Evolutionary conservation across 345 rosid species (phyloP), one percentile per base, ranked within the genome.

Genomic region (Anacardium occidentale): DNA sequence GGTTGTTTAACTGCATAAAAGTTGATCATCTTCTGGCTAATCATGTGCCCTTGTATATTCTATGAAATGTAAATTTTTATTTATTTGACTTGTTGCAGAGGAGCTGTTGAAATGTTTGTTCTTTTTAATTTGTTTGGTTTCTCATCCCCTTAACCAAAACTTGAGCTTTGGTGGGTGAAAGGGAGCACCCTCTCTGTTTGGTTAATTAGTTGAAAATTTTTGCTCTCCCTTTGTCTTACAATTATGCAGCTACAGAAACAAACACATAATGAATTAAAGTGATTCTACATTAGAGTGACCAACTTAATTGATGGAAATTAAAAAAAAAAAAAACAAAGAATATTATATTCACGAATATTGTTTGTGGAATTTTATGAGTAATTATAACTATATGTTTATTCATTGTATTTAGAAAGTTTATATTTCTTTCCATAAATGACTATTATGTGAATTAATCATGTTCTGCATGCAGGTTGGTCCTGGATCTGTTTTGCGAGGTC

Each of bases 401-500:
- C 59, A 54, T 3, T 67, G 29, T 32, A 52, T 34, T 29, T 60
- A 76, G 54, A 29, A 45, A 32, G 51, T 29, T 67, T 25, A 22
- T 57, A 62, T 59, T 72, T 42, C 32, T 66, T 26, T 57, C 73
- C 15, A 57, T 71, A 37, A 25, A 13, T 45, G 63, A 61, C 29
- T 64, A 10, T 70, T 61, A 61, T 54, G 47, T 79, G 59, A 59
- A 42, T 26, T 26, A 21, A 48, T 59, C 60, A n/a, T 77, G 60
- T 50, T 80, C 53, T 74, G 25, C 60, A 24, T 85, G 84, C 76
- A 96, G 99, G 91, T 96, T 79, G 98, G 96, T 63, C 93, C 93
- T 47, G 98, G 90, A 78, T 91, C 98, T 75, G 68, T 85, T 81
- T 84, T 96, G 87, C 91, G 90, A 78, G 98, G 96, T 82, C 99